Base-by-base conservation (phyloP, 805 yeast species). In the Metschnikowia cubensis region DNA sequence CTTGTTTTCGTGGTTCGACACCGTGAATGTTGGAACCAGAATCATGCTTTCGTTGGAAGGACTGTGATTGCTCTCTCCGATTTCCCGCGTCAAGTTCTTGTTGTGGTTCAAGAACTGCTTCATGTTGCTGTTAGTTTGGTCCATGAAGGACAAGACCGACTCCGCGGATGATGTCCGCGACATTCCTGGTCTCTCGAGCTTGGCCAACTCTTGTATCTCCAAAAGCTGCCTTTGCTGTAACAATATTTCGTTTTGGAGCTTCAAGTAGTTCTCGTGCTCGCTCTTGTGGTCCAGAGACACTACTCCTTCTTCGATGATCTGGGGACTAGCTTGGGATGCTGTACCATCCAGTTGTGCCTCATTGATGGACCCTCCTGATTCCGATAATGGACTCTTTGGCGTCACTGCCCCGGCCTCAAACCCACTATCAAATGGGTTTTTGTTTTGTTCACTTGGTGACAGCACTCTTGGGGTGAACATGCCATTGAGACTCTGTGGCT, bases 391-490 rank as follows among this genome's bases (percentile, higher is more conserved):
- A 4, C 47, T 40, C 13, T 25, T 35, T 10, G 40, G 46, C 7
- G 46, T 43, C 20, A 14, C 17, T 13, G 40, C 31, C 1, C 34
- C 39, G 1, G 33, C 22, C 10, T 22, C 39, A 41, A 70, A 67
- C 2, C 61, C 54, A 17, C 59, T 59, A 25, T 72, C 77, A 53
- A 73, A 73, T 36, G 76, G 76, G 53, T 73, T 72, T 18, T 50
- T 59, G 31, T 65, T 71, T 8, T 61, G 53, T 18, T 58, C 59
- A 18, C 56, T 51, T 1, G 77, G 77, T 0, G 75, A 69, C 42
- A 57, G 61, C 22, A 73, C 62, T 5, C 55, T 58, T 6, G 77
- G 76, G 0, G 76, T 70, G 47, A 68, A 71, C 20, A 70, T 65
- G 3, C 73, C 76, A n/a, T 59, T 57, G 38, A 71, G 66, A 15